Percentiles rank a stretch among this genome's conserved stretches.
phyloP scores from a whole-genome alignment of 73 alveolate species.

The Paramecium pentaurelia region DNA sequence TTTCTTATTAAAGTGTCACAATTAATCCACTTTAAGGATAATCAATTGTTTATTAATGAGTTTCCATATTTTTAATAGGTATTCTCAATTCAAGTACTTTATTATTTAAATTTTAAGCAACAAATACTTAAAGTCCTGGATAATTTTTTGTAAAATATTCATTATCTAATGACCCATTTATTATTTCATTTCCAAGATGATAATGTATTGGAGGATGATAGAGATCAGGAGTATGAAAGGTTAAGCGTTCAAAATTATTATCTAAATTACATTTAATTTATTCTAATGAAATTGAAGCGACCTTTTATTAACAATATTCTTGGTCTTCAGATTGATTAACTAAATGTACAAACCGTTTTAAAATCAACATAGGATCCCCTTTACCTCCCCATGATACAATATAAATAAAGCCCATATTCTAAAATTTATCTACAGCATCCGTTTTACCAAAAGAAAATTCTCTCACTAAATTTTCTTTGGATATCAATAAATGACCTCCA shows the following conservation, averaged over 20 bases:
- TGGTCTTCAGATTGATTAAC: background rate
- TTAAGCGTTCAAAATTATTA: background rate
- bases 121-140: conserved; percentile 35
- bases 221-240: background rate
- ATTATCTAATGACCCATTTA: background rate
- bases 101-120: background rate
- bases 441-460: conserved; percentile 12
- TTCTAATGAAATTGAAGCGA: background rate
- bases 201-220: conserved; percentile 47
- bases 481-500: conserved; percentile 12
- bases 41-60: background rate
- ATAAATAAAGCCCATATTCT: background rate
- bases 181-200: background rate
- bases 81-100: conserved; percentile 1
- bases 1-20: background rate
- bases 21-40: background rate
- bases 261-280: conserved; percentile 32
- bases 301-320: background rate
- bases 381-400: conserved; percentile 21
- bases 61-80: background rate
- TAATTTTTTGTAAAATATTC: background rate
- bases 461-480: background rate
- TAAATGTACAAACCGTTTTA: background rate
- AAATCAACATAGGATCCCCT: background rate
- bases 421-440: background rate